Conservation (phyloP, 345 rosid genomes). For the Mangifera indica region DNA sequence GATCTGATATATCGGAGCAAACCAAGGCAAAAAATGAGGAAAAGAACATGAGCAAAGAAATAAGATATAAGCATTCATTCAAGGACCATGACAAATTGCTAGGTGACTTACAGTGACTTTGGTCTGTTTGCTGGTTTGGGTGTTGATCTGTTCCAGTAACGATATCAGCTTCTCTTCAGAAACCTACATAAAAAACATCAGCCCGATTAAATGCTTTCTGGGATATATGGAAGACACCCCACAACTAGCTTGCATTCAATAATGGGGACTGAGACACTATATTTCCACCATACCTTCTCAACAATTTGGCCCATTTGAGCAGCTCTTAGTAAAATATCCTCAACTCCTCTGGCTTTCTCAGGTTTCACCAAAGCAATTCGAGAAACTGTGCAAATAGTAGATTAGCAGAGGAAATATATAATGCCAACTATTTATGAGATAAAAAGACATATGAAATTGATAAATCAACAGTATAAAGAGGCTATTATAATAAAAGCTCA, state of each 20-base stretch:
- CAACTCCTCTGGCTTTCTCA: constrained; percentile 94
- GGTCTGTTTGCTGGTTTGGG: constrained; percentile 82
- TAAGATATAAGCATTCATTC: neutral
- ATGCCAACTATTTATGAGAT: neutral
- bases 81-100: neutral
- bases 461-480: neutral
- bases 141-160: constrained; percentile 88
- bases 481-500: neutral
- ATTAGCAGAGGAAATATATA: neutral
- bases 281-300: constrained; percentile 61
- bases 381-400: constrained; percentile 48
- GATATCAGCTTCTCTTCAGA: constrained; percentile 89
- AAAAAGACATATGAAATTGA: neutral
- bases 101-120: constrained; percentile 74
- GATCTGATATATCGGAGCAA: constrained; percentile 50
- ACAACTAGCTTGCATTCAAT: neutral
- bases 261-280: constrained; percentile 1
- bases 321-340: constrained; percentile 84
- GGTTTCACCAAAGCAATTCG: constrained; percentile 98
- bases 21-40: neutral
- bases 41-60: neutral
- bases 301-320: constrained; percentile 91
- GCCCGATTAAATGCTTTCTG: neutral
- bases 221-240: neutral
- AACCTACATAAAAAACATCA: constrained; percentile 43